Evolutionary conservation across 768 basidiomycete genomes (phyloP).

Genomic region (Neoboletus brunneissimus): DNA sequence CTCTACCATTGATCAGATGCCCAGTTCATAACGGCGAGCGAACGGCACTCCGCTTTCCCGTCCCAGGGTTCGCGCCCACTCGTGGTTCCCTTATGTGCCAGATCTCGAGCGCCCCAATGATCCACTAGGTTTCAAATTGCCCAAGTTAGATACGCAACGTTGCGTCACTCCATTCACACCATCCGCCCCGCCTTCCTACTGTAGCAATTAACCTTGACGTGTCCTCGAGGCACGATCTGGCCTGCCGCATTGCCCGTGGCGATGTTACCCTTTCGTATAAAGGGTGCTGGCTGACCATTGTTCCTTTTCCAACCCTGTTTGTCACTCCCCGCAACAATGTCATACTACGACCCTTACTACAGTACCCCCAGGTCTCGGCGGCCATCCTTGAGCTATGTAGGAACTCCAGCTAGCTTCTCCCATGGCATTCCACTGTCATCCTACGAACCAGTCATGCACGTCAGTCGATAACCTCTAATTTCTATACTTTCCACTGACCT

Average conservation of each 20-base stretch:
- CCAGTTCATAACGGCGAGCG: not conserved
- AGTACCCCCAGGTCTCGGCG: slow-evolving; percentile 32
- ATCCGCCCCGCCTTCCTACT: slow-evolving; percentile 16
- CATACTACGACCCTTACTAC: slow-evolving; percentile 44
- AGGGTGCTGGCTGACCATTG: not conserved
- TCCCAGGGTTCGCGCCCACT: not conserved
- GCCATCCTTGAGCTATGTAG: slow-evolving; percentile 34
- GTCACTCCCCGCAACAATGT: slow-evolving; percentile 31
- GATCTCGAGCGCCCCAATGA: slow-evolving; percentile 3
- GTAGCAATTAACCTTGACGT: slow-evolving; percentile 20
- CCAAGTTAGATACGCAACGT: slow-evolving; percentile 12
- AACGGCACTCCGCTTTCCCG: slow-evolving; percentile 26
- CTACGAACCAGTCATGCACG: slow-evolving; percentile 45
- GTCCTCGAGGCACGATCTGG: slow-evolving; percentile 29
- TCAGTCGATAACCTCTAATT: slow-evolving; percentile 23
- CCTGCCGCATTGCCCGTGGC: slow-evolving; percentile 17
- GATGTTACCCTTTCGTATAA: slow-evolving; percentile 24
- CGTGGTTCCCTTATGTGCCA: slow-evolving; percentile 1
- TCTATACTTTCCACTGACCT: slow-evolving; percentile 4
- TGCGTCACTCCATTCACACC: slow-evolving; percentile 12
- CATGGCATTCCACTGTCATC: slow-evolving; percentile 33
- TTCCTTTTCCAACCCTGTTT: slow-evolving; percentile 7
- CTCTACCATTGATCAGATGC: not conserved
- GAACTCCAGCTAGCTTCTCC: slow-evolving; percentile 15
- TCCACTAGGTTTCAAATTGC: slow-evolving; percentile 23